These are phyloP conservation scores for Kodamaea neixiangensis DNA, from an alignment of 805 yeast species.

Conservation along the genomic window DNA sequence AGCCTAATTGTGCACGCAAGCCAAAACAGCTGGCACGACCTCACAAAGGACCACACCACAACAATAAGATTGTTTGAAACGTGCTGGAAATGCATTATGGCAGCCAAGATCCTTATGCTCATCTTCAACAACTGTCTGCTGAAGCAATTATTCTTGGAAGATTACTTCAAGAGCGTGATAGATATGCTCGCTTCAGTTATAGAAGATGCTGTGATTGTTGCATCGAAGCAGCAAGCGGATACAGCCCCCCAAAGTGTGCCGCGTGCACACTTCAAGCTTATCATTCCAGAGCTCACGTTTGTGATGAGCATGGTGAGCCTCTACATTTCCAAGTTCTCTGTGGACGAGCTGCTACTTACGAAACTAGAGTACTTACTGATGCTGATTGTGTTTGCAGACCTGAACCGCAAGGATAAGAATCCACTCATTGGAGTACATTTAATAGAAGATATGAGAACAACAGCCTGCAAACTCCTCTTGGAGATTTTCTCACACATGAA, in stretches of 20 bases:
- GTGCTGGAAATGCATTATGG: neutral
- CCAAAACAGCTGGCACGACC: neutral
- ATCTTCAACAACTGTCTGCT: slow-evolving; percentile 45
- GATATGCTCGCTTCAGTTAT: slow-evolving; percentile 36
- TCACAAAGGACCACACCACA: neutral
- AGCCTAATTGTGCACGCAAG: slow-evolving; percentile 25
- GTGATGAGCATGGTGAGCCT: slow-evolving; percentile 13
- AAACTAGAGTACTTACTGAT: slow-evolving; percentile 57
- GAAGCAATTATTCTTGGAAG: slow-evolving; percentile 48
- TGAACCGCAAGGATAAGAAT: slow-evolving; percentile 21
- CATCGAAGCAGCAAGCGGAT: neutral
- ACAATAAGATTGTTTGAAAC: neutral
- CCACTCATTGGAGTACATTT: slow-evolving; percentile 20
- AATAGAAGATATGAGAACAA: slow-evolving; percentile 29
- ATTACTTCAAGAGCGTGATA: slow-evolving; percentile 41
- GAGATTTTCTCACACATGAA: slow-evolving; percentile 39
- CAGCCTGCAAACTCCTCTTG: slow-evolving; percentile 30
- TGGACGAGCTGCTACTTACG: slow-evolving; percentile 55
- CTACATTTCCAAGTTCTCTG: slow-evolving; percentile 13
- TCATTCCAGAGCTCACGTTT: slow-evolving; percentile 17
- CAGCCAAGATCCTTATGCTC: slow-evolving; percentile 20
- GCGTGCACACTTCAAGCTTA: slow-evolving; percentile 11
- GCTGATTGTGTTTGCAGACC: slow-evolving; percentile 42
- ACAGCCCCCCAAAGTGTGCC: slow-evolving; percentile 6
- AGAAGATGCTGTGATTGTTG: slow-evolving; percentile 29